Evolutionary conservation across 2,329 filamentous ascomycete species (phyloP).

Genomic region (Sporothrix brunneoviolacea): DNA sequence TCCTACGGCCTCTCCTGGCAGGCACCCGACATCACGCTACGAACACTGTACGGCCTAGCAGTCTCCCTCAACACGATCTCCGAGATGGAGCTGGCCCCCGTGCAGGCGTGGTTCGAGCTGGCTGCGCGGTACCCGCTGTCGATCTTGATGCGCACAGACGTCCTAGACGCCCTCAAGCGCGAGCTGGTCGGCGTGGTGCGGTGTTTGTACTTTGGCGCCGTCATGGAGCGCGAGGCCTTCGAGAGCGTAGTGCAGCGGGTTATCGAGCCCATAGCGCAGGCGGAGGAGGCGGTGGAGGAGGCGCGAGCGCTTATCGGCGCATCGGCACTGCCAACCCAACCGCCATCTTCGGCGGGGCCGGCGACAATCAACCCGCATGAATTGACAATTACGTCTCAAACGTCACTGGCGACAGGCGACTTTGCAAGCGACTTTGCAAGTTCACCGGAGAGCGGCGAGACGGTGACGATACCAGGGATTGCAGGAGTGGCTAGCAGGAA

Average conservation of each 20-base stretch:
- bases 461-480: too few species aligned
- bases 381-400: too few species aligned
- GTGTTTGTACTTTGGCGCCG: conserved; percentile 43
- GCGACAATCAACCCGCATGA: too few species aligned
- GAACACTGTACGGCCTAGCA: conserved; percentile 39
- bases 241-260: conserved; percentile 39
- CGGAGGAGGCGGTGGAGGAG: conserved; percentile 1
- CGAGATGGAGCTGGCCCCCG: conserved; percentile 40
- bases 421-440: too few species aligned
- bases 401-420: too few species aligned
- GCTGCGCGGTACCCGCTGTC: conserved; percentile 33
- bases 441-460: too few species aligned
- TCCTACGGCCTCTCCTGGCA: conserved; percentile 29
- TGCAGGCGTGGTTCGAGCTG: conserved; percentile 51
- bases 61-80: conserved; percentile 34
- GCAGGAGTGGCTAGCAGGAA: too few species aligned
- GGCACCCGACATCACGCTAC: conserved; percentile 34
- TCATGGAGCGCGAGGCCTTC: conserved; percentile 39
- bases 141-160: conserved; percentile 28
- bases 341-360: too few species aligned
- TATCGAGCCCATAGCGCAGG: conserved; percentile 24
- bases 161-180: conserved; percentile 32
- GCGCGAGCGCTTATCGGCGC: neutral
- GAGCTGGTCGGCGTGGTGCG: conserved; percentile 38
- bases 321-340: neutral